Evolutionary conservation across 768 basidiomycete genomes (phyloP), one percentile per base, ranked within the genome.

Genomic region (Suillus bovinus): DNA sequence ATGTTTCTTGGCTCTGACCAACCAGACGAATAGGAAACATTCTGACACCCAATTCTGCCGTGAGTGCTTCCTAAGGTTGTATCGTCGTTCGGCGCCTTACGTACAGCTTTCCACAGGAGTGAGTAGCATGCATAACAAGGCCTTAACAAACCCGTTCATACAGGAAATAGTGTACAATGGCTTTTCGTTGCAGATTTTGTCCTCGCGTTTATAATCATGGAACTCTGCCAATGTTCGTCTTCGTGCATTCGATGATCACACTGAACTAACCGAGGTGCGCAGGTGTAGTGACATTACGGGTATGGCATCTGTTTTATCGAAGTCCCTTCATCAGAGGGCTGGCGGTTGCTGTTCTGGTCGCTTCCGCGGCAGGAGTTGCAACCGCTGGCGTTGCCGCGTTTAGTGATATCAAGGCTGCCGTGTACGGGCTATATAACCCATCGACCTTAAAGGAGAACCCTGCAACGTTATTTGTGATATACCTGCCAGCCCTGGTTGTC

Each of bases 251-350:
- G 22, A 20, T 33, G 38, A n/a, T 33, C 22, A 34, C 54, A 49
- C 63, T 44, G 34, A 36, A 36, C 39, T 55, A 8, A 10, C 20
- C 8, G 10, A 5, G 9, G 47, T 47, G 14, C 20, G 55, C 24
- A 70, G 69, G 53, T 7, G 50, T 58, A 22, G 57, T 70, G 47
- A 63, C 60, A 13, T 54, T 63, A 24, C 70, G 70, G 8, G 60
- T 67, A n/a, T 71, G 70, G 70, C 65, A 50, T 44, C 24, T 71
- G 13, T 71, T 71, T 36, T 10, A 58, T 16, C 57, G 41, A 13
- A 55, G 41, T 24, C 49, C 14, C 2, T 10, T 58, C 24, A 34
- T 70, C 38, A 61, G 57, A 38, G 5, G 7, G 1, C 39, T 67
- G 46, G 61, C 58, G 4, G 22, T 56, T 31, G 1, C 3, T 0